Conservation (phyloP, 805 yeast species). For the Nakazawaea ishiwadae region DNA sequence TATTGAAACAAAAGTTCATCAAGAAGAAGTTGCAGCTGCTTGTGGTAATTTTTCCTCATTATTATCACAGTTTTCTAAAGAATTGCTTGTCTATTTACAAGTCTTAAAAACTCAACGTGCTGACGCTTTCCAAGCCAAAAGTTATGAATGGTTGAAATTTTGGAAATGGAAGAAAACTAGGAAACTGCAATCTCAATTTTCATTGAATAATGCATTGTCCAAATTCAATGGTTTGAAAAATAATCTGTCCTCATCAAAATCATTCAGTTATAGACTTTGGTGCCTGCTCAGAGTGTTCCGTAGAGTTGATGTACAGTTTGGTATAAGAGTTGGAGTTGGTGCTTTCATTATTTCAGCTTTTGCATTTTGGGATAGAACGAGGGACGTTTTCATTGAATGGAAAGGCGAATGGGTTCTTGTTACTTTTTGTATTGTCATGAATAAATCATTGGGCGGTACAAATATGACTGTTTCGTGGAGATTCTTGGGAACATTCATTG, state of each 20-base stretch:
- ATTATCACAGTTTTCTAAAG: conserved; percentile 57
- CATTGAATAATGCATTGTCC: conserved; percentile 31
- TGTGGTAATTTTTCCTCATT: conserved; percentile 76
- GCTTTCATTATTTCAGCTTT: conserved; percentile 60
- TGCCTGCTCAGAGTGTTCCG: conserved; percentile 44
- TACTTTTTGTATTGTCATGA: conserved; percentile 81
- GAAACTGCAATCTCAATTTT: conserved; percentile 10
- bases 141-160: conserved; percentile 50
- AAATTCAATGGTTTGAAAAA: conserved; percentile 21
- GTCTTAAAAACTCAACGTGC: conserved; percentile 25
- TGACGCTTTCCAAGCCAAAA: conserved; percentile 12
- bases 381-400: conserved; percentile 55
- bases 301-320: conserved; percentile 70
- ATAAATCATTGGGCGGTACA: conserved; percentile 80
- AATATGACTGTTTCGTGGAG: conserved; percentile 73
- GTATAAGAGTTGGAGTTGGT: conserved; percentile 75
- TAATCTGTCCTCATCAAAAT: conserved; percentile 15
- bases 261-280: conserved; percentile 40
- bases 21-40: conserved; percentile 79
- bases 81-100: conserved; percentile 44
- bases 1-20: conserved; percentile 45
- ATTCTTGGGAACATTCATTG: conserved; percentile 69
- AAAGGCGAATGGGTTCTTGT: conserved; percentile 82
- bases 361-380: conserved; percentile 58
- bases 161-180: conserved; percentile 31